These are phyloP conservation scores for Neoboletus brunneissimus DNA, from an alignment of 768 basidiomycete species.

Conservation along the genomic window DNA sequence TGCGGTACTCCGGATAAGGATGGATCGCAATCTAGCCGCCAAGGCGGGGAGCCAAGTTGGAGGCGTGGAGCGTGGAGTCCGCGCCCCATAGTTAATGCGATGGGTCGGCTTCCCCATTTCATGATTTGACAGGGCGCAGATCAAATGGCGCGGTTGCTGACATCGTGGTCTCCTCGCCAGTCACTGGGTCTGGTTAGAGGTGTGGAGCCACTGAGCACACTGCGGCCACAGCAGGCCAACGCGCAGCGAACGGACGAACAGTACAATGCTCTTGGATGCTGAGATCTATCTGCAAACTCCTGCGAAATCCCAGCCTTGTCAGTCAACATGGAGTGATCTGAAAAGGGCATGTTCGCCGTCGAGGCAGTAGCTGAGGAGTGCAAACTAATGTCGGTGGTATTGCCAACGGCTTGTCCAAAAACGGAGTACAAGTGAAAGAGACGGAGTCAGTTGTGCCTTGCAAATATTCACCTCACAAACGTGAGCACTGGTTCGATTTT, in stretches of 20 bases:
- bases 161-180: background rate
- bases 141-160: background rate
- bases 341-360: background rate
- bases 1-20: background rate
- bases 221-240: background rate
- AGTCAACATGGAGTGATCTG: background rate
- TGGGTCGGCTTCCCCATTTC: background rate
- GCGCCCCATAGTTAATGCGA: background rate
- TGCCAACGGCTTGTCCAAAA: background rate
- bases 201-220: too few relatives aligned
- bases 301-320: background rate
- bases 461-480: too few relatives aligned
- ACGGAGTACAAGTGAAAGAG: too few relatives aligned
- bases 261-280: background rate
- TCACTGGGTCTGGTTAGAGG: too few relatives aligned
- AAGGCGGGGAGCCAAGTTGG: background rate
- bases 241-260: background rate
- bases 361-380: background rate
- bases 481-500: too few relatives aligned
- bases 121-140: background rate
- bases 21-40: background rate
- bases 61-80: constrained; percentile 1
- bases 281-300: background rate
- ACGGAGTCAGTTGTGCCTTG: background rate
- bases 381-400: background rate